Evolutionary conservation across 331 rosid genomes (phyloP), one percentile per base, ranked within the genome.

Genomic region (Quercus lobata): DNA sequence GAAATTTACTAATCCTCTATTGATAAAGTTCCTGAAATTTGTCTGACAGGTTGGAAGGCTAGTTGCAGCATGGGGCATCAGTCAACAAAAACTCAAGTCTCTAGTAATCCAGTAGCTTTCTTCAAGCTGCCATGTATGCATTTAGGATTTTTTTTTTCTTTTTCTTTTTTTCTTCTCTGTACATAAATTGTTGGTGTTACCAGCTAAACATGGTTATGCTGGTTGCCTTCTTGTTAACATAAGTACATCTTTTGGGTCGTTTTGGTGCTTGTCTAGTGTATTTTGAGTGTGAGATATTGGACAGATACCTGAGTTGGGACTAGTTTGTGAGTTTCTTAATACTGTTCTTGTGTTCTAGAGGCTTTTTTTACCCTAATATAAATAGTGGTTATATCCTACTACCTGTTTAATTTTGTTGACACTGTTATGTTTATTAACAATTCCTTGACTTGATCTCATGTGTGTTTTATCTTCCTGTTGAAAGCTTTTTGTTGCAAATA

Each of bases 151-250:
- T 27, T 53, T 53, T 34, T 30, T 62, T 17, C 44, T 8, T 46
- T 49, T 5, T 4, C 1, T 57, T 18, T 24, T 57, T 76, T 18
- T 24, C 52, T 74, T 73, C 46, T 14, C 18, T 85, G 86, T 85
- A 76, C 75, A 76, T 80, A 86, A 57, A 77, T 74, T 86, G 78
- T 75, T 34, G 71, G 24, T 58, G 24, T 32, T 44, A 17, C 44
- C 14, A 65, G 70, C 76, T 56, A 60, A 53, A 80, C 60, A 54
- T 73, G 83, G 72, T 61, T 80, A 72, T 25, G 32, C 24, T 11
- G 52, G 52, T 35, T 71, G 75, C 6, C 18, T 46, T 71, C 75
- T 71, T 14, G 57, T 21, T 52, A 71, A 49, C 57, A 24, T 41
- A 6, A 6, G 75, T 44, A 22, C 34, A 12, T 12, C 11, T 46